Evolutionary conservation across 169 alveolate species (phyloP), one percentile per base, ranked within the genome.

Genomic region (Cryptosporidium sp.): DNA sequence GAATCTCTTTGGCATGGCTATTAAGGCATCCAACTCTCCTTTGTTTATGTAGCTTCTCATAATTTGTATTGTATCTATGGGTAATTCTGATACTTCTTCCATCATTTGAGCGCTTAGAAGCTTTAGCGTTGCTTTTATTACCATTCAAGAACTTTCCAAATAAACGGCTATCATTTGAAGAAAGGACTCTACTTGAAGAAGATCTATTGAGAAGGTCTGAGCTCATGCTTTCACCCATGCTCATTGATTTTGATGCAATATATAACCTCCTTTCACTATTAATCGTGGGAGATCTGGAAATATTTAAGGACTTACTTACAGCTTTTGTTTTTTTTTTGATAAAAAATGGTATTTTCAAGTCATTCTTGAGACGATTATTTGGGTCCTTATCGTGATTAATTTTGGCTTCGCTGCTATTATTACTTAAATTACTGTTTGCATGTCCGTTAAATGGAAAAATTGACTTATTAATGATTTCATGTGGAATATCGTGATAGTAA

Each of bases 1-100:
- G 35, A 23, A 80, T 80, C n/a, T 80, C 89, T 33, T 56, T 80
- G 8, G 89, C 23, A 16, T 37, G 42, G 8, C 31, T 42, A 23
- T 9, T 18, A 35, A 80, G 21, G 44, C 51, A 6, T 2, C 75
- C 65, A 16, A 31, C 70, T 23, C 89, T 80, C 29, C 89, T 60
- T 48, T 80, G 89, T 16, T 80, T 80, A 21, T 62, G 89, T 18
- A 80, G 42, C 53, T 65, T 80, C 62, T 80, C 89, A 23, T 62
- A 61, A 18, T 80, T 58, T 18, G 42, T 80, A 44, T 80, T 80
- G 56, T 80, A 80, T 65, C 89, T 80, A 39, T 65, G 60, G 2
- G 44, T 12, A 3, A 80, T 61, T n/a, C 69, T 52, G 29, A 6
- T 21, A 18, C 45, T 70, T 21, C 58, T 44, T 45, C 5, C 9